A percentile compares a stretch with the other conserved stretches of the same genome.
phyloP scores from a whole-genome alignment of 441 rosid species.

The Populus tomentosa region DNA sequence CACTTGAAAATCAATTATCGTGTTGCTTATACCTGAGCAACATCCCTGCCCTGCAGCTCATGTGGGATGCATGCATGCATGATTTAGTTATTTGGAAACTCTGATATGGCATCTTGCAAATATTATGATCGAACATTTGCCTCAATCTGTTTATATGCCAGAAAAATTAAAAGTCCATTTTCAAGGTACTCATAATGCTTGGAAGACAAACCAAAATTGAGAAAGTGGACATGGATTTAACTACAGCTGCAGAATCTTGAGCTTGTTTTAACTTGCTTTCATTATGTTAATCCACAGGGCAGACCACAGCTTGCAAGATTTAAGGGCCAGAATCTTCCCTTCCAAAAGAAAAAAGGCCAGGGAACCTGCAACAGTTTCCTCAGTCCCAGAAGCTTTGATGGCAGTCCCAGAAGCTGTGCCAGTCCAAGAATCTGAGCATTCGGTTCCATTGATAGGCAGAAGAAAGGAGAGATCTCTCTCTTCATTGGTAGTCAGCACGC shows the following conservation, averaged over 20 bases:
- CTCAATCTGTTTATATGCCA: neutral
- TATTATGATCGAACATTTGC: neutral
- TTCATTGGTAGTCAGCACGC: constrained; percentile 52
- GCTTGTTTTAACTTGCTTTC: neutral
- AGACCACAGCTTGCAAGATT: constrained; percentile 62
- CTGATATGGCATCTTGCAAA: neutral
- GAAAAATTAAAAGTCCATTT: neutral
- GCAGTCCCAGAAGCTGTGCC: constrained; percentile 7
- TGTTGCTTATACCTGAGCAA: neutral
- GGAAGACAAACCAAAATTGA: neutral
- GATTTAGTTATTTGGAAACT: neutral
- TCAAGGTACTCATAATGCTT: neutral
- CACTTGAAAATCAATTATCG: neutral
- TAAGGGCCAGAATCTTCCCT: constrained; percentile 54
- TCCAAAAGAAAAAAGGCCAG: constrained; percentile 34
- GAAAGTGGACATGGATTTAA: constrained; percentile 3
- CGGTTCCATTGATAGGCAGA: constrained; percentile 32
- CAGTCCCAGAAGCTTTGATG: constrained; percentile 21
- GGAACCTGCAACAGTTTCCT: constrained; percentile 34
- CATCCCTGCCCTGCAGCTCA: neutral
- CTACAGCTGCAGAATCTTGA: neutral
- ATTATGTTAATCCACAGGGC: constrained; percentile 36
- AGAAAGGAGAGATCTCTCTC: constrained; percentile 64
- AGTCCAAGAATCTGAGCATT: constrained; percentile 20
- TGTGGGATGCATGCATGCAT: neutral